These are phyloP conservation scores for Deinandra increscens DNA, from an alignment of 129 eudicot genomes.

Conservation along the genomic window DNA sequence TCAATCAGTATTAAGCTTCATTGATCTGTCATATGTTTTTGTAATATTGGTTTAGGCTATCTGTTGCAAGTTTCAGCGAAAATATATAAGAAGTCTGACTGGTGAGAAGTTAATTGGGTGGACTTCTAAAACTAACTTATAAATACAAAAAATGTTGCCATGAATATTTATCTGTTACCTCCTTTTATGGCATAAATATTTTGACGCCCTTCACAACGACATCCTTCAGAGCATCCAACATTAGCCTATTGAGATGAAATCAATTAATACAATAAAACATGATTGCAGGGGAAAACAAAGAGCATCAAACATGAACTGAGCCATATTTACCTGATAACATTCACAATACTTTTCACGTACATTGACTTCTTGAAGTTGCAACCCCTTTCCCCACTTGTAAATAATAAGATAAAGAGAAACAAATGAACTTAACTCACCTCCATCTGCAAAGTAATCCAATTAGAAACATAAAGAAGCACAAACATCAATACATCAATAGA, in stretches of 20 bases:
- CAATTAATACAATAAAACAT: slow-evolving; percentile 9
- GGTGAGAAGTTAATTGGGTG: too few species aligned
- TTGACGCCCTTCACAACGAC: slow-evolving; percentile 90
- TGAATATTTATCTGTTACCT: too few species aligned
- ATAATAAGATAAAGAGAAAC: too few species aligned
- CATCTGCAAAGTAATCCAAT: slow-evolving; percentile 45
- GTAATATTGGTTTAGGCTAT: too few species aligned
- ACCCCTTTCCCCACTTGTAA: too few species aligned
- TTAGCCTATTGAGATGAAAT: slow-evolving; percentile 45
- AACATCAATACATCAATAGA: slow-evolving; percentile 30
- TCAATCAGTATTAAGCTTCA: too few species aligned
- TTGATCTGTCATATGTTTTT: too few species aligned
- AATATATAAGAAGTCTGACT: too few species aligned
- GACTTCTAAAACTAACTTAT: too few species aligned
- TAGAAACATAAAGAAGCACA: slow-evolving; percentile 26
- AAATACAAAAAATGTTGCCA: too few species aligned
- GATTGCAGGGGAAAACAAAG: not conserved
- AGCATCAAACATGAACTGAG: not conserved
- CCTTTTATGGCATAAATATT: slow-evolving; percentile 65
- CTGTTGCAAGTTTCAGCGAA: too few species aligned
- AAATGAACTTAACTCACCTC: slow-evolving; percentile 70
- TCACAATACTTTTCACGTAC: slow-evolving; percentile 91
- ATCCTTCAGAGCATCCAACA: slow-evolving; percentile 94
- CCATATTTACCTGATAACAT: slow-evolving; percentile 73
- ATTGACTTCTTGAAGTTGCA: slow-evolving; percentile 94